phyloP scores from a whole-genome alignment of 352 stramenopile species.

The Blastocystis sp. region DNA sequence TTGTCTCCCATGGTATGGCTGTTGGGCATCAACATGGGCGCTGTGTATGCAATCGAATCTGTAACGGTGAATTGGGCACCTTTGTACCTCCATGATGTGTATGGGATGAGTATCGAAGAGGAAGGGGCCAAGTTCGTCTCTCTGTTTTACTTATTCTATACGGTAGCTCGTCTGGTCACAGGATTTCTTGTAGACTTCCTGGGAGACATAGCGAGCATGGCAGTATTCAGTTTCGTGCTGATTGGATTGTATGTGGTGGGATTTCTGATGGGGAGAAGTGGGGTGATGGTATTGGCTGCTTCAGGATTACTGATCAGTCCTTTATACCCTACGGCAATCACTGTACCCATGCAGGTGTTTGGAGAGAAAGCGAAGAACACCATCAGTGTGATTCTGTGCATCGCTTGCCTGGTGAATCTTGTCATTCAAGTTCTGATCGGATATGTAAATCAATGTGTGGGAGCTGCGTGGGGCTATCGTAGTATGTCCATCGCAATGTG shows the following conservation, averaged over 20 bases:
- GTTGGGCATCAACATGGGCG: conserved; percentile 38
- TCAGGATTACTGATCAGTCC: conserved; percentile 32
- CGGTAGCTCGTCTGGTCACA: not conserved
- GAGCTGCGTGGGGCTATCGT: conserved; percentile 33
- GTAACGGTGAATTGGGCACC: conserved; percentile 41
- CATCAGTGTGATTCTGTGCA: conserved; percentile 35
- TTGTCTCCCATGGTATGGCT: conserved; percentile 55
- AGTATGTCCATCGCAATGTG: not conserved
- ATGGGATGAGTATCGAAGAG: not conserved
- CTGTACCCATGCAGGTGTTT: conserved; percentile 45
- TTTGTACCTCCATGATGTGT: conserved; percentile 50
- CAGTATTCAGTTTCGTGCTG: not conserved
- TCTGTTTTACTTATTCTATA: conserved; percentile 57
- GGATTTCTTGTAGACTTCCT: conserved; percentile 42
- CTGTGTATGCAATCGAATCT: conserved; percentile 50
- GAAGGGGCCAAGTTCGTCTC: conserved; percentile 8
- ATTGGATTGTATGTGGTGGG: not conserved
- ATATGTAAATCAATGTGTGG: conserved; percentile 31
- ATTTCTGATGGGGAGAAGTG: not conserved
- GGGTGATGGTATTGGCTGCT: conserved; percentile 16
- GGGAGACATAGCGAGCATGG: not conserved
- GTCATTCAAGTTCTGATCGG: conserved; percentile 47
- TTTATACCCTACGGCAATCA: conserved; percentile 44
- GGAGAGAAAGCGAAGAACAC: conserved; percentile 33
- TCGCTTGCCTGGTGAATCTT: conserved; percentile 7